Conservation (phyloP, 352 stramenopile species). For the Phytopythium cucurbitacearum region DNA sequence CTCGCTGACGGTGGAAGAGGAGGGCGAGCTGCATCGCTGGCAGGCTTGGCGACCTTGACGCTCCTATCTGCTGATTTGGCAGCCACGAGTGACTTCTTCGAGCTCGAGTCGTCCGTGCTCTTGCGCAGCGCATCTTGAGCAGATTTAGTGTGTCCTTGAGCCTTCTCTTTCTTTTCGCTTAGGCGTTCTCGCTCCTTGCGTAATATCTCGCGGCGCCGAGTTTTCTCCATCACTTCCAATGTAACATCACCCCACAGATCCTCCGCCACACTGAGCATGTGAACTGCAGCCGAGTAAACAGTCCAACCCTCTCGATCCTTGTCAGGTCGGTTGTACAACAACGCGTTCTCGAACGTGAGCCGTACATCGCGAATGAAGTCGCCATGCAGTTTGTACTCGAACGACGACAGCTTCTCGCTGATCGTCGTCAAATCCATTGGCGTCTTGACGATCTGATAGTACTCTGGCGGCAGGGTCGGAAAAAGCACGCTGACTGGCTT, state of each 20-base stretch:
- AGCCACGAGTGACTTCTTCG: background rate
- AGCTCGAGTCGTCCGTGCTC: background rate
- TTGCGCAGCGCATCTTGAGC: background rate
- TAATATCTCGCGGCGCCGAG: slow-evolving; percentile 61
- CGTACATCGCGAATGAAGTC: slow-evolving; percentile 81
- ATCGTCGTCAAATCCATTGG: slow-evolving; percentile 82
- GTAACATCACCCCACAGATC: slow-evolving; percentile 80
- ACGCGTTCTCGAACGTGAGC: slow-evolving; percentile 82
- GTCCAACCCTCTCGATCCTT: slow-evolving; percentile 80
- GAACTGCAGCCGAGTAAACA: slow-evolving; percentile 69
- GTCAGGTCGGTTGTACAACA: slow-evolving; percentile 75
- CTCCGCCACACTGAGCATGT: slow-evolving; percentile 69
- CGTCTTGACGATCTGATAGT: slow-evolving; percentile 79
- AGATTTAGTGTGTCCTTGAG: slow-evolving; percentile 19
- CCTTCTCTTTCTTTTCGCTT: slow-evolving; percentile 34
- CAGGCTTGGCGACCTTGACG: slow-evolving; percentile 1
- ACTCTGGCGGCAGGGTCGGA: slow-evolving; percentile 60
- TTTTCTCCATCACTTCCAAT: slow-evolving; percentile 67
- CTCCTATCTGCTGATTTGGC: background rate
- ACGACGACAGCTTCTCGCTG: slow-evolving; percentile 50
- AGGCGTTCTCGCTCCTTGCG: slow-evolving; percentile 70
- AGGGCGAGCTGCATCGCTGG: slow-evolving; percentile 1
- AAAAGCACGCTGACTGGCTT: slow-evolving; percentile 77
- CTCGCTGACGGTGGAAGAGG: background rate
- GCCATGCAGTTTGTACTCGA: slow-evolving; percentile 77